Conservation (phyloP, 805 yeast genomes). For the Saccharomycopsis capsularis region DNA sequence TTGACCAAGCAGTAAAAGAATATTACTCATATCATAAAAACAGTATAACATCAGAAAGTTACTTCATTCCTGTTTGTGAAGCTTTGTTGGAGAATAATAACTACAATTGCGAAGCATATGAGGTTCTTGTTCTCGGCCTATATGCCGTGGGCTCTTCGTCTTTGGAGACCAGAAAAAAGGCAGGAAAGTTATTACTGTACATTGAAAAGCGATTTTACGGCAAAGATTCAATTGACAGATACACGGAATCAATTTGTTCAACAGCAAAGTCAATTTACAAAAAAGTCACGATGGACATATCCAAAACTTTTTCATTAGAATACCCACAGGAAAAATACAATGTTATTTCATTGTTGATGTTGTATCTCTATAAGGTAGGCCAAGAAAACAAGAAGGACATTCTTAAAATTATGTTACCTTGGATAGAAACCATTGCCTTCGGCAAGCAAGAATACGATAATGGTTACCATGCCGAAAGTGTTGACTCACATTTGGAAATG, state of each 20-base stretch:
- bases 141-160: constrained; percentile 75
- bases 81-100: constrained; percentile 46
- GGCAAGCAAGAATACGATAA: constrained; percentile 37
- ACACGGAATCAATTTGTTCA: constrained; percentile 65
- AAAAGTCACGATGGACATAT: constrained; percentile 73
- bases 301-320: constrained; percentile 59
- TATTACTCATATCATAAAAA: constrained; percentile 37
- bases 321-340: constrained; percentile 54
- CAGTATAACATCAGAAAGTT: constrained; percentile 51
- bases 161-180: constrained; percentile 59
- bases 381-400: constrained; percentile 66
- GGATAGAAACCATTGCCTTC: constrained; percentile 82
- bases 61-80: constrained; percentile 65
- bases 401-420: constrained; percentile 74
- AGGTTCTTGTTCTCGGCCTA: constrained; percentile 65
- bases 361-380: constrained; percentile 56
- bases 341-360: constrained; percentile 66
- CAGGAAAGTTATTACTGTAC: constrained; percentile 60
- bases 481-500: constrained; percentile 38
- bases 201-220: constrained; percentile 57
- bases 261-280: constrained; percentile 79
- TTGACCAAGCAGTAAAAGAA: constrained; percentile 56
- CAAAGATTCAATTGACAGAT: constrained; percentile 37
- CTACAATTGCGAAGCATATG: constrained; percentile 49
- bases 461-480: constrained; percentile 25